Percentiles rank a stretch among this genome's conserved stretches.
Evolutionary conservation across 495 filamentous ascomycete genomes (phyloP).

Genomic region (Aspergillus steynii): DNA sequence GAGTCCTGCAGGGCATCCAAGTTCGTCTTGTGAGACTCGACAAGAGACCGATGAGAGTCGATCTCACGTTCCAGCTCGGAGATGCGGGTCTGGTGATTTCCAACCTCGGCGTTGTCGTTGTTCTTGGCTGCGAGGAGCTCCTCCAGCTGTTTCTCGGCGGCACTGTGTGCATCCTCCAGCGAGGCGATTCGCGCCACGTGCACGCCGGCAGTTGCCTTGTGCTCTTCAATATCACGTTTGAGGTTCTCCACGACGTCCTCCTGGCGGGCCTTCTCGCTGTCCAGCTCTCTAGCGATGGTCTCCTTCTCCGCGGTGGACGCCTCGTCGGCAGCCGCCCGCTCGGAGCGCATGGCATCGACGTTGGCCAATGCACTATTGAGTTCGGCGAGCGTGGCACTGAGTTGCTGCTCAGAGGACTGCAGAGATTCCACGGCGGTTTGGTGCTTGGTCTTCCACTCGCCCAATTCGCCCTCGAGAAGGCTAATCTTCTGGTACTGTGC

Average conservation of each 20-base stretch:
- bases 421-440: slow-evolving; percentile 67
- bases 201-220: slow-evolving; percentile 67
- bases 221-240: slow-evolving; percentile 73
- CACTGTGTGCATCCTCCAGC: slow-evolving; percentile 64
- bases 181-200: slow-evolving; percentile 63
- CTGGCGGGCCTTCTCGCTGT: slow-evolving; percentile 58
- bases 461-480: slow-evolving; percentile 73
- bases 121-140: slow-evolving; percentile 34
- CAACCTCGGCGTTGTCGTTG: slow-evolving; percentile 37
- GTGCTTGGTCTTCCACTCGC: slow-evolving; percentile 74
- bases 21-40: slow-evolving; percentile 54
- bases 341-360: slow-evolving; percentile 49
- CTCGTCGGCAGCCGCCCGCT: slow-evolving; percentile 32
- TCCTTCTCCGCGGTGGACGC: slow-evolving; percentile 43
- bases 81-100: slow-evolving; percentile 53
- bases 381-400: slow-evolving; percentile 68
- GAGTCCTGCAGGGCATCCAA: slow-evolving; percentile 54
- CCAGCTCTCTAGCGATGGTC: slow-evolving; percentile 46
- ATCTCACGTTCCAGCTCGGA: slow-evolving; percentile 60
- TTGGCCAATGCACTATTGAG: slow-evolving; percentile 59
- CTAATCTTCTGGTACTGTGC: slow-evolving; percentile 64
- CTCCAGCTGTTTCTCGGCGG: slow-evolving; percentile 58
- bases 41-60: slow-evolving; percentile 48
- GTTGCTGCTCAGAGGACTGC: slow-evolving; percentile 69
- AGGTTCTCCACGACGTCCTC: slow-evolving; percentile 65